phyloP scores from a whole-genome alignment of 495 filamentous ascomycete species.

The Paragyromitra xinjiangensis region DNA sequence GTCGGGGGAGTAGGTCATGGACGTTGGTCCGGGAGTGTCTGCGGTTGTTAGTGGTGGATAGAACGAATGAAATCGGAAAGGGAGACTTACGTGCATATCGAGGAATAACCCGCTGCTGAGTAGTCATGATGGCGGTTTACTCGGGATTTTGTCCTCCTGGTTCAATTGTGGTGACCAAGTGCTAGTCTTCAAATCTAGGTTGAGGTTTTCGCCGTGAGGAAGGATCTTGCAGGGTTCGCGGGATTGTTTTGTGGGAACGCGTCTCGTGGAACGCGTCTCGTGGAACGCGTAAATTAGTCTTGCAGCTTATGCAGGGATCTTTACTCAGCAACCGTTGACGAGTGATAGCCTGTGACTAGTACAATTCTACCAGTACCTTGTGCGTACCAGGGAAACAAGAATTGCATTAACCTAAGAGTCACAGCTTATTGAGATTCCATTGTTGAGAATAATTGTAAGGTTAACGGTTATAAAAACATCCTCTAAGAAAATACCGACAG shows the following conservation, averaged over 20 bases:
- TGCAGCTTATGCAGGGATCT: neutral
- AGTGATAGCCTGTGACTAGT: conserved; percentile 19
- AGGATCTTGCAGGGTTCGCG: neutral
- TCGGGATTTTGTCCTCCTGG: neutral
- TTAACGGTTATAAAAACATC: neutral
- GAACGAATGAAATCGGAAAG: neutral
- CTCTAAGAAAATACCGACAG: neutral
- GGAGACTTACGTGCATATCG: conserved; percentile 50
- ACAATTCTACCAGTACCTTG: neutral
- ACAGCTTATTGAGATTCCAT: neutral
- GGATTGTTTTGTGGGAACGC: neutral
- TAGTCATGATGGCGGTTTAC: conserved; percentile 26
- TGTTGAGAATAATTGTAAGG: neutral
- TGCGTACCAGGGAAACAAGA: neutral
- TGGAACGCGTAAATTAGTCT: conserved; percentile 44
- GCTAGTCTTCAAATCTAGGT: neutral
- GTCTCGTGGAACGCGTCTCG: conserved; percentile 23
- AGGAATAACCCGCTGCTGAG: conserved; percentile 43
- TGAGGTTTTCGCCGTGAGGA: neutral
- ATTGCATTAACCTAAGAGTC: neutral
- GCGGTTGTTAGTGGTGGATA: conserved; percentile 30
- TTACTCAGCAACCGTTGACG: conserved; percentile 10
- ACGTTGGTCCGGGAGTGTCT: conserved; percentile 76
- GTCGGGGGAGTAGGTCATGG: conserved; percentile 73
- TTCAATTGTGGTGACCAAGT: neutral